Percentiles rank a stretch among this genome's conserved stretches.
Evolutionary conservation across 768 basidiomycete species (phyloP).

Genomic region (Trametes coccinea): DNA sequence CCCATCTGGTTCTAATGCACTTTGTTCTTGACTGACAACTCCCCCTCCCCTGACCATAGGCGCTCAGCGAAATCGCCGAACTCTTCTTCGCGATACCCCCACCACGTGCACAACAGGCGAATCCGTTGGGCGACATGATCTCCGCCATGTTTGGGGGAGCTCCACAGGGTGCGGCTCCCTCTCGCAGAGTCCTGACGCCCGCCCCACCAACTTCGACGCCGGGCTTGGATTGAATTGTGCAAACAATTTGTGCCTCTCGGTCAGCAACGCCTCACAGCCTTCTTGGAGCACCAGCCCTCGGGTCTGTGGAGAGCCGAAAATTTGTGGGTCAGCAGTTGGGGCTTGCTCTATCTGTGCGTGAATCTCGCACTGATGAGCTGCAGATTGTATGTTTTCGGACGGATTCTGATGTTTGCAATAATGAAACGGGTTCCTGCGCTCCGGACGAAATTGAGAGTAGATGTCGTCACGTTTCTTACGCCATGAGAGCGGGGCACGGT

Average conservation of each 20-base stretch:
- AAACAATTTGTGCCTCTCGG: not conserved
- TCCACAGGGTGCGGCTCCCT: constrained; percentile 34
- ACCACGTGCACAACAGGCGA: constrained; percentile 66
- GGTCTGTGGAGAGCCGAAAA: constrained; percentile 2
- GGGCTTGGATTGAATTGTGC: constrained; percentile 45
- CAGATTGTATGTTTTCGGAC: constrained; percentile 8
- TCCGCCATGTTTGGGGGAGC: constrained; percentile 85
- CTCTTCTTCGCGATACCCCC: constrained; percentile 88
- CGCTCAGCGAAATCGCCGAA: constrained; percentile 64
- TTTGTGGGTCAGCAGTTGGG: not conserved
- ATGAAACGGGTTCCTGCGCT: not conserved
- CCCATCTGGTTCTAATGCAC: constrained; percentile 10
- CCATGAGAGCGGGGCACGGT: not conserved
- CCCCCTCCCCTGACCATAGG: constrained; percentile 40
- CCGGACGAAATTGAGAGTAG: not conserved
- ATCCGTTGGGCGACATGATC: constrained; percentile 87
- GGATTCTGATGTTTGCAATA: not conserved
- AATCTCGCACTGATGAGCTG: constrained; percentile 5
- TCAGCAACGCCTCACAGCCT: not conserved
- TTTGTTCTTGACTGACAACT: constrained; percentile 15
- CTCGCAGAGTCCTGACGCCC: constrained; percentile 50
- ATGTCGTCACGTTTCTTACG: not conserved
- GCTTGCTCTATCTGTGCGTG: constrained; percentile 1
- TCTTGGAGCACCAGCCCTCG: constrained; percentile 4
- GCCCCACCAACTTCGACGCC: constrained; percentile 35